Percentiles rank a stretch among this genome's conserved stretches.
phyloP scores from a whole-genome alignment of 2,329 filamentous ascomycete genomes.

The Pseudogymnoascus sp. region DNA sequence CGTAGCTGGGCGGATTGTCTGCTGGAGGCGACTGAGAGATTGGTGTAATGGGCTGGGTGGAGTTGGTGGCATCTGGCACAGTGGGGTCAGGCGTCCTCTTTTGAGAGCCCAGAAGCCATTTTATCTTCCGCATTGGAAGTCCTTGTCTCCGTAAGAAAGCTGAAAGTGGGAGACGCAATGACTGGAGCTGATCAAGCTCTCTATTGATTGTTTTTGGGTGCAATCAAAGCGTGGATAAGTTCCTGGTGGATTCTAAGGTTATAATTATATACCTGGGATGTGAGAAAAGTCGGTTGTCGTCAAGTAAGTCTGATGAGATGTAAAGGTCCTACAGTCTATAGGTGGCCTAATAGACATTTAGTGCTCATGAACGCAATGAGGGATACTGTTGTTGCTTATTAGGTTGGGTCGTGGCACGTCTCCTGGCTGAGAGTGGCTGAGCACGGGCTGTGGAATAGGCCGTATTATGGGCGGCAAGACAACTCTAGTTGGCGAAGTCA shows the following conservation, averaged over 20 bases:
- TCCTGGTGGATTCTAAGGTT: too few relatives aligned
- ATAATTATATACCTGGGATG: too few relatives aligned
- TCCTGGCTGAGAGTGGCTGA: neutral
- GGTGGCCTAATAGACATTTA: neutral
- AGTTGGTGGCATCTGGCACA: neutral
- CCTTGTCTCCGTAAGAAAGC: neutral
- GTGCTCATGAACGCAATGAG: neutral
- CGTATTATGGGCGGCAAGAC: neutral
- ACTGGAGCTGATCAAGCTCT: too few relatives aligned
- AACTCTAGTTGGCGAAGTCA: too few relatives aligned
- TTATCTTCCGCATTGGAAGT: neutral
- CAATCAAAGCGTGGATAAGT: too few relatives aligned
- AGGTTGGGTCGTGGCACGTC: neutral
- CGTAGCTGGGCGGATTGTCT: neutral
- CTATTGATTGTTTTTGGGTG: too few relatives aligned
- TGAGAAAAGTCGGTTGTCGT: too few relatives aligned
- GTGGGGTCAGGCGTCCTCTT: neutral
- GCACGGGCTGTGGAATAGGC: neutral
- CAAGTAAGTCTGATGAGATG: too few relatives aligned
- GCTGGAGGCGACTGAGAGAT: neutral
- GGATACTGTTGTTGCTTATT: neutral
- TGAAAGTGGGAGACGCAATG: too few relatives aligned
- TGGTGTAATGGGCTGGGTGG: neutral
- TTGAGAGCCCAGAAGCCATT: neutral
- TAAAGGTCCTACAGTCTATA: too few relatives aligned